Evolutionary conservation across 2,329 filamentous ascomycete genomes (phyloP).

Genomic region (Pseudogymnoascus sp.): DNA sequence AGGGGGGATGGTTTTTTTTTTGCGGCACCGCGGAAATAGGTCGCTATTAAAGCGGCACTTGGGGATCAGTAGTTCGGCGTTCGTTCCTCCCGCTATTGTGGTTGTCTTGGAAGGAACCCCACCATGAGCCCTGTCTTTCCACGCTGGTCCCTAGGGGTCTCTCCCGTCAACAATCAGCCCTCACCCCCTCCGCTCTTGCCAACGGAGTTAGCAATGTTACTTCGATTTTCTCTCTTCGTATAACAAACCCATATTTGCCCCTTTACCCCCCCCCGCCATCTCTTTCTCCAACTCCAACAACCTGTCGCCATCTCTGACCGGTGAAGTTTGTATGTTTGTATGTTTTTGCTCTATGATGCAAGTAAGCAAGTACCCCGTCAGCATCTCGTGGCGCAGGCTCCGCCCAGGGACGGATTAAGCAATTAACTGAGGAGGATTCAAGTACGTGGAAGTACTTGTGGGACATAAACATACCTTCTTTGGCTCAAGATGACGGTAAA

Average conservation of each 20-base stretch:
- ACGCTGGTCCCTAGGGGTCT: not conserved
- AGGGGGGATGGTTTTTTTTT: not conserved
- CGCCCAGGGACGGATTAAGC: not conserved
- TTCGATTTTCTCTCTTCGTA: slow-evolving; percentile 1
- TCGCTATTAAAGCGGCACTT: slow-evolving; percentile 4
- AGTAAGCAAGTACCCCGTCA: slow-evolving; percentile 2
- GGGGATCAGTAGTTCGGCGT: not conserved
- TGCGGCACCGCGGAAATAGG: not conserved
- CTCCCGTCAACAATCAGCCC: not conserved
- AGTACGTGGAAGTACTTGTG: not conserved
- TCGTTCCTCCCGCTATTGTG: not conserved
- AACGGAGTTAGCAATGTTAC: not conserved
- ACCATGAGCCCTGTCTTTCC: not conserved
- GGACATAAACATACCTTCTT: not conserved
- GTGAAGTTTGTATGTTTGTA: not conserved
- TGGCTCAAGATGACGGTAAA: not conserved
- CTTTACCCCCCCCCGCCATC: not conserved
- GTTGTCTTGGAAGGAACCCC: slow-evolving; percentile 1
- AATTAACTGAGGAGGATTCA: not conserved
- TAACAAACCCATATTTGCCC: not conserved
- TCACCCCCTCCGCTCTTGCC: not conserved
- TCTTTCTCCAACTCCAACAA: not conserved
- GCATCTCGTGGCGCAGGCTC: not conserved
- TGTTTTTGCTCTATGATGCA: not conserved
- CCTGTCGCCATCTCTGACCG: not conserved